Percentiles rank a stretch among this genome's conserved stretches.
phyloP scores from a whole-genome alignment of 352 stramenopile species.

The Aphanomyces stellatus region DNA sequence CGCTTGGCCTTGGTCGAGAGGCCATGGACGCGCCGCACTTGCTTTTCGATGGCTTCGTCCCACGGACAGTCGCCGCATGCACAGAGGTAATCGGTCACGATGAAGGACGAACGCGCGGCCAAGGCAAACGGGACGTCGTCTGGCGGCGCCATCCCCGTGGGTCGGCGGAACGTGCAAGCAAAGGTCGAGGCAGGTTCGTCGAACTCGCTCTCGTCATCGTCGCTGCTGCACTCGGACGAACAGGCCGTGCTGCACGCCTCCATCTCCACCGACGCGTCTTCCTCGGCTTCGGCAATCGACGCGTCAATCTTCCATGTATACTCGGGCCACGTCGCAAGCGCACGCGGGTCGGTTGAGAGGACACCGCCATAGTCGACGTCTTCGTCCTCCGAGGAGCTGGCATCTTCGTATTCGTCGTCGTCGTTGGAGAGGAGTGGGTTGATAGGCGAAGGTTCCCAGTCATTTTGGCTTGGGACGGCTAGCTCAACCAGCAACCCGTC shows the following conservation, averaged over 20 bases:
- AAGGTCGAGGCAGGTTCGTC: constrained; percentile 7
- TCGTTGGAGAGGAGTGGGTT: too few relatives aligned
- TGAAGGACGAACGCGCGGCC: constrained; percentile 21
- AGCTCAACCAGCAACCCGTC: constrained; percentile 10
- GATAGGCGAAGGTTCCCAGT: background rate
- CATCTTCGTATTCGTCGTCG: background rate
- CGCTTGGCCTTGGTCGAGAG: constrained; percentile 25
- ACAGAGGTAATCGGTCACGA: constrained; percentile 48
- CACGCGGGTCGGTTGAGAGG: background rate
- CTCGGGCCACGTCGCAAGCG: background rate
- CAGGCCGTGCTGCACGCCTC: background rate
- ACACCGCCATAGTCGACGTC: constrained; percentile 20
- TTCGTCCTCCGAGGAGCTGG: constrained; percentile 2
- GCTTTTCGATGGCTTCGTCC: constrained; percentile 38
- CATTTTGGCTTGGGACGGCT: constrained; percentile 17
- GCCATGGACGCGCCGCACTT: constrained; percentile 34
- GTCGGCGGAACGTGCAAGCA: constrained; percentile 22
- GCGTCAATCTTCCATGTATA: constrained; percentile 8
- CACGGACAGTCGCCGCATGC: constrained; percentile 49
- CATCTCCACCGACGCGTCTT: constrained; percentile 21
- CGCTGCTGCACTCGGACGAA: constrained; percentile 3
- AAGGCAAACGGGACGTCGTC: constrained; percentile 25
- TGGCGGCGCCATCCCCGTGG: background rate
- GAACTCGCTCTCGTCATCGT: constrained; percentile 27
- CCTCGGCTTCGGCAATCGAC: background rate